Evolutionary conservation across 345 rosid genomes (phyloP), one percentile per base, ranked within the genome.

Genomic region (Bruguiera gymnorhiza): DNA sequence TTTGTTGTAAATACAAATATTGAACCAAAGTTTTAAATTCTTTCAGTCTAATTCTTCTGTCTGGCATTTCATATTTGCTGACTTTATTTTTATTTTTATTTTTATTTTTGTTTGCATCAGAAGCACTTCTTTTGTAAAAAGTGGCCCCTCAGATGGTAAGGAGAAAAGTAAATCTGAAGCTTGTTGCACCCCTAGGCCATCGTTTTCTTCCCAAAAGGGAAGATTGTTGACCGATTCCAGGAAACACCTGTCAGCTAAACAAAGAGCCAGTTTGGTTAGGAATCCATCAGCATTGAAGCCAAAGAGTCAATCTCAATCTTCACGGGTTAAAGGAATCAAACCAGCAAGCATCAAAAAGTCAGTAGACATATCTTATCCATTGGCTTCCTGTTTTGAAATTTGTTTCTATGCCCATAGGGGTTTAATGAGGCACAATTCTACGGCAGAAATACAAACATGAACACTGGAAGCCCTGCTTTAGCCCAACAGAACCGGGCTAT

Each of bases 401-500:
- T 43, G 50, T 13, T 43, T 43, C 50, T 11, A 31, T 63, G 51
- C 43, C 2, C 55, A n/a, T 37, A 32, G 56, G 19, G 20, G 15
- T 13, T 29, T 69, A 61, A 39, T 53, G 32, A 69, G 48, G 62
- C 9, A 13, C 8, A 3, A 19, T 70, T 51, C 3, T 50, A 32
- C 27, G 75, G 43, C 70, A 92, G 98, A 78, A 81, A 64, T 34
- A 66, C 72, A 20, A 84, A 32, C 60, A 67, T 69, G 34, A 83
- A 76, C 65, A 62, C 82, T 56, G 84, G 81, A 48, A 84, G 88
- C 63, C 77, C 87, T 68, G 80, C 51, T 76, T 78, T 92, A 70
- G 87, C 79, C 73, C 94, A 86, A 71, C 97, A 96, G 75, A 90
- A 89, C 75, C 97, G 89, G 83, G 96, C 99, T 21, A 83, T 96